phyloP scores from a whole-genome alignment of 2,329 filamentous ascomycete species.

The Colletotrichum ledebouriae region DNA sequence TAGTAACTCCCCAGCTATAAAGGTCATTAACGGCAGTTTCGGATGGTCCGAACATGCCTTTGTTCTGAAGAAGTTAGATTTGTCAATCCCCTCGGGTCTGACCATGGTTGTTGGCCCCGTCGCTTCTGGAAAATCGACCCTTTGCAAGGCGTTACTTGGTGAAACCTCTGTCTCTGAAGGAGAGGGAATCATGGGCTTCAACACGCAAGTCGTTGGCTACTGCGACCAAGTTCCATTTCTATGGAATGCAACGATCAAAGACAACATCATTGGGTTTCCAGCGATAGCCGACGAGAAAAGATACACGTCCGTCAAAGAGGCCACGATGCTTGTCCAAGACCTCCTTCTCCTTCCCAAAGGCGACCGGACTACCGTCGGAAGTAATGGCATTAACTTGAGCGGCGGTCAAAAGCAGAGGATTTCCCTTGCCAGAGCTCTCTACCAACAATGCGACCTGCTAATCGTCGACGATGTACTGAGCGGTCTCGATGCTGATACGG shows the following conservation, averaged over 20 bases:
- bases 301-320: constrained; percentile 52
- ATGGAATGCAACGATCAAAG: constrained; percentile 51
- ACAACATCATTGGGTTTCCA: constrained; percentile 55
- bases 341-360: constrained; percentile 50
- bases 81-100: constrained; percentile 1
- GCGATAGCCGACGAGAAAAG: constrained; percentile 49
- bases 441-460: constrained; percentile 47
- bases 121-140: constrained; percentile 56
- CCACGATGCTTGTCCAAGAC: constrained; percentile 51
- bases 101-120: constrained; percentile 57
- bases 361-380: constrained; percentile 55
- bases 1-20: too few relatives aligned
- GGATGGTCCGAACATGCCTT: constrained; percentile 36
- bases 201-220: constrained; percentile 45
- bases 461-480: constrained; percentile 54
- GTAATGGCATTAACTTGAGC: constrained; percentile 55
- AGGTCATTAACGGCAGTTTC: background rate
- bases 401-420: constrained; percentile 53
- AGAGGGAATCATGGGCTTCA: constrained; percentile 37
- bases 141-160: constrained; percentile 54
- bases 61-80: background rate
- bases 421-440: constrained; percentile 51
- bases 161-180: constrained; percentile 44
- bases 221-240: constrained; percentile 53
- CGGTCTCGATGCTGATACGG: constrained; percentile 51